Base-by-base conservation (phyloP, 192 early-diverging fungal genomes). In the Polychytrium aggregatum region DNA sequence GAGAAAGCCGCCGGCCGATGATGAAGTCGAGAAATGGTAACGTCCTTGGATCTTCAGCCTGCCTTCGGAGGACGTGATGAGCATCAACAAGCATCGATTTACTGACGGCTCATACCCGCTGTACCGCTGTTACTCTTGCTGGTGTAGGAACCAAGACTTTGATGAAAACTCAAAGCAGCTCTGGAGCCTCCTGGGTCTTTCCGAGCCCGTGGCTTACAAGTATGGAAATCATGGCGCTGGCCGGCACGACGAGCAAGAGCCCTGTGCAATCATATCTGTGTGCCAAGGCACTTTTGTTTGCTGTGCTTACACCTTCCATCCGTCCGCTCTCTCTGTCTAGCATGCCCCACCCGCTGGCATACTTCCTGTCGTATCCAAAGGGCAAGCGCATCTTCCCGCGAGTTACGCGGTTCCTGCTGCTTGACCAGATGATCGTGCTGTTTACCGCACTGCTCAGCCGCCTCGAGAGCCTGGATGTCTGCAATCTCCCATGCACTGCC, bases 371-470 rank as follows among this genome's bases (percentile, higher is more conserved):
- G 22, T 78, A 82, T 51, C 60, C 81, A 30, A 98, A 98, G 67
- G 95, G 92, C 27, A 90, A 88, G 53, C 81, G 83, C 39, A 64
- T 88, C n/a, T 70, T 93, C 31, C 83, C 89, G 11, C 83, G 95
- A 13, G 73, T 88, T 4, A 72, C 87, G 26, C 78, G 84, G 36
- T 82, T 86, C 38, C 62, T 92, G 44, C 63, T 69, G 18, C 74
- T 76, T 3, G 88, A 95, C 47, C 87, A 90, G 60, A 79, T 72
- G 16, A 54, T 95, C 56, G 74, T 74, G 0, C 53, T 91, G 44
- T 71, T 93, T 46, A 88, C 80, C 11, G 60, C 63, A 2, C 16
- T 80, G 14, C 58, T 78, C 16, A 39, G 60, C 3, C 57, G 74
- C 3, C 50, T 75, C 13, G 72, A 78, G 34, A 41, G 48, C 34